These are phyloP conservation scores for Pichia kudriavzevii DNA, from an alignment of 1,139 yeast species.

Conservation along the genomic window DNA sequence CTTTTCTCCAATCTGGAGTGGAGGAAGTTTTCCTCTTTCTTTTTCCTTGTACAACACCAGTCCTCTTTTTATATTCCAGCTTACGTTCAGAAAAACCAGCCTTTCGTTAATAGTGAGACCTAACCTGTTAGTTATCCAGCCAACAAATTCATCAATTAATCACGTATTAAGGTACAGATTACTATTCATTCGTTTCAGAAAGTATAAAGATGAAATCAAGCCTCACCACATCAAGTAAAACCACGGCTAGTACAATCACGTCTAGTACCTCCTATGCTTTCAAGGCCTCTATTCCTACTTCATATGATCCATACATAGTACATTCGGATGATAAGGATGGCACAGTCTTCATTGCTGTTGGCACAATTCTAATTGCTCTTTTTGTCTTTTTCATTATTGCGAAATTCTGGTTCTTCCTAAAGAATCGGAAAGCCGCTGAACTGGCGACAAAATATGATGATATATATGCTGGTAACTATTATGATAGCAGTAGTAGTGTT, in stretches of 20 bases:
- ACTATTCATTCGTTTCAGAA: no score
- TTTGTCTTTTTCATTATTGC: slow-evolving; percentile 25
- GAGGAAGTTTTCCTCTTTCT: no score
- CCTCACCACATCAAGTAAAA: background rate
- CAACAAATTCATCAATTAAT: no score
- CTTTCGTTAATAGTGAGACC: no score
- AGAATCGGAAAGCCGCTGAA: slow-evolving; percentile 34
- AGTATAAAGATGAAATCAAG: no score
- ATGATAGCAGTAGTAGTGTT: slow-evolving; percentile 1
- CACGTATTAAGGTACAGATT: no score
- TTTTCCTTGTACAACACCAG: no score
- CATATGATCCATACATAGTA: slow-evolving; percentile 30
- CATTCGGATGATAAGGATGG: slow-evolving; percentile 29
- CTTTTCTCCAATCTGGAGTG: no score
- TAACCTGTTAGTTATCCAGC: no score
- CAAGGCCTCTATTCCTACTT: slow-evolving; percentile 17
- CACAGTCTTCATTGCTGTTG: slow-evolving; percentile 40
- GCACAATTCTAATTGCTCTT: slow-evolving; percentile 31
- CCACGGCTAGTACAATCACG: slow-evolving; percentile 7
- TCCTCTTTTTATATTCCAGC: no score
- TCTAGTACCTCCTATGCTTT: slow-evolving; percentile 15
- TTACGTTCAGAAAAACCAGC: no score
- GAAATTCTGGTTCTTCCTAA: slow-evolving; percentile 26
- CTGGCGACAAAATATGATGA: slow-evolving; percentile 21
- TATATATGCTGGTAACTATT: slow-evolving; percentile 9